A percentile compares a stretch with the other conserved stretches of the same genome.
phyloP scores from a whole-genome alignment of 1,284 basidiomycete genomes.

The Omphalotus olearius region DNA sequence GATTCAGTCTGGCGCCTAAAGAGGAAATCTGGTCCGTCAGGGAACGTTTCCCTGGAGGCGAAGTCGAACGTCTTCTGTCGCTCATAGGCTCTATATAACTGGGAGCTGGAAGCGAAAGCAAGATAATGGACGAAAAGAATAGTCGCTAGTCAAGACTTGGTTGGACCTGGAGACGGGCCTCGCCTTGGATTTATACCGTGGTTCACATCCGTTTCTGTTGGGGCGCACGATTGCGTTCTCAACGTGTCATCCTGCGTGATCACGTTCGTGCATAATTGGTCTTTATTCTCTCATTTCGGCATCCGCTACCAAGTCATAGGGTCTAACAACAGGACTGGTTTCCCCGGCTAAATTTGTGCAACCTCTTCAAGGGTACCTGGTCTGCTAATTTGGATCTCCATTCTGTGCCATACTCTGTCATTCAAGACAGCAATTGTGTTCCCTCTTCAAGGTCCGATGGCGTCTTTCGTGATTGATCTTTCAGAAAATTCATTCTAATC shows the following conservation, averaged over 20 bases:
- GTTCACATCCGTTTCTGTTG: conserved; percentile 6
- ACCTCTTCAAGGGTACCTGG: no score
- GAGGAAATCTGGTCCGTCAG: conserved; percentile 6
- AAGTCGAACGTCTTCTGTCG: not conserved
- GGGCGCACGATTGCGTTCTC: conserved; percentile 7
- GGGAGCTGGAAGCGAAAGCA: not conserved
- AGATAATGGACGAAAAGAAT: not conserved
- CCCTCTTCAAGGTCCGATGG: no score
- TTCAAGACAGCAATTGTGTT: no score
- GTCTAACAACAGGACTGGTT: no score
- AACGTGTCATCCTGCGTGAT: not conserved
- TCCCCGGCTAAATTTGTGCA: no score
- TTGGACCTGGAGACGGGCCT: not conserved
- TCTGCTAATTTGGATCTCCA: no score
- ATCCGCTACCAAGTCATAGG: no score
- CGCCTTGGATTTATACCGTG: not conserved
- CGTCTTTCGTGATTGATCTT: no score
- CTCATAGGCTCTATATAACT: not conserved
- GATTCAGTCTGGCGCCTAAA: conserved; percentile 6
- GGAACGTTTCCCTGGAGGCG: not conserved
- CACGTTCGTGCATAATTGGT: no score
- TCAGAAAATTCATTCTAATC: no score
- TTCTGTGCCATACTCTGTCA: no score
- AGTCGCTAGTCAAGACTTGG: not conserved
- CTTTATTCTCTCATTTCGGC: no score